Evolutionary conservation across 1,284 basidiomycete genomes (phyloP), one percentile per base, ranked within the genome.

Genomic region (Ganoderma boninense): DNA sequence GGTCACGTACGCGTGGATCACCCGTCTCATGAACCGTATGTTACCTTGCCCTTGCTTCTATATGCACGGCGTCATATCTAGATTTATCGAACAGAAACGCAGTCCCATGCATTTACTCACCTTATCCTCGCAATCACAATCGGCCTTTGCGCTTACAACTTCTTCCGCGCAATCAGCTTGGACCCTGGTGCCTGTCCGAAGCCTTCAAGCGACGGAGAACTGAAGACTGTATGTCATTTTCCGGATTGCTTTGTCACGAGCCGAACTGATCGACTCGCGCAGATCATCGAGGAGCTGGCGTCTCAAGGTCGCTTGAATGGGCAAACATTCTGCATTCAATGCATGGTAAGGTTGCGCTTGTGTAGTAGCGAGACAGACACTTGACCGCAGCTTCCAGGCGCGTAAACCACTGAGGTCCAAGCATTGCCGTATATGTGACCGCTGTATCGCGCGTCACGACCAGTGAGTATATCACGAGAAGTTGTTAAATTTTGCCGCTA

Each of bases 271-370:
- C 61, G 7, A 44, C 57, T 14, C 23, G 43, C 13, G 26, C 74
- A 96, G 94, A 89, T 94, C 60, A 92, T 98, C 64, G 96, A 98
- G 79, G 94, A 96, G 38, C 85, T 99, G 20, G 95, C 96, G 14
- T 93, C 94, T 20, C 90, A 93, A 75, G 96, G 96, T 3, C 85
- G 92, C 40, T 83, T 99, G 40, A 99, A 98, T 81, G 97, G 97
- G 0, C 95, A 97, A 78, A 96, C 95, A 14, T 99, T 98, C 82
- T 99, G 98, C 79, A 94, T 99, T 65, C 87, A 92, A 66, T 99
- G 97, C 82, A 95, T 99, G 94, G 91, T 89, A 49, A 20, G 69
- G 52, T 13, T 40, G 40, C 52, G n/a, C 64, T 20, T 59, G 14
- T 42, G 40, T 4, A 35, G 38, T 13, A 43, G 18, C 11, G 13